Conservation (phyloP, 129 eudicot genomes). For the Tanacetum coccineum region DNA sequence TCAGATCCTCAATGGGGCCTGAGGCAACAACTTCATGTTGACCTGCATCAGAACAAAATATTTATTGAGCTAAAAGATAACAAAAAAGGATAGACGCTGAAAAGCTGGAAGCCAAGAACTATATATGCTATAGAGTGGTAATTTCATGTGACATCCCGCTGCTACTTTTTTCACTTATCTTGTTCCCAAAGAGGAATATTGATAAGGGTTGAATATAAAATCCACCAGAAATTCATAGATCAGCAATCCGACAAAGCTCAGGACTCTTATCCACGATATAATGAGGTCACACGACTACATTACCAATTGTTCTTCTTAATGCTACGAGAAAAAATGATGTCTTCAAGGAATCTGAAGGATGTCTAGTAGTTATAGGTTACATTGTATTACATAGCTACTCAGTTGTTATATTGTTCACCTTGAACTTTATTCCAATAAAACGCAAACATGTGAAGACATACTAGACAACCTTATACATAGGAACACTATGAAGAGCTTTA, state of each 20-base stretch:
- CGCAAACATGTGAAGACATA: background rate
- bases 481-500: background rate
- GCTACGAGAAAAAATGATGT: background rate
- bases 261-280: too few relatives aligned
- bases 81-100: background rate
- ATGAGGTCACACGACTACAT: background rate
- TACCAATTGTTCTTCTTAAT: background rate
- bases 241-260: too few relatives aligned
- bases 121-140: background rate
- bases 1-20: conserved; percentile 98
- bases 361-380: background rate
- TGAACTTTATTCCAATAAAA: background rate
- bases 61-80: background rate
- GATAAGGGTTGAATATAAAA: too few relatives aligned
- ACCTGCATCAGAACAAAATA: conserved; percentile 43
- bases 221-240: too few relatives aligned
- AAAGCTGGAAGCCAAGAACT: background rate
- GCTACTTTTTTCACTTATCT: background rate
- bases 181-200: too few relatives aligned
- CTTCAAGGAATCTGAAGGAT: background rate
- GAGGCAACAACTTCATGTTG: conserved; percentile 99
- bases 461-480: conserved; percentile 5
- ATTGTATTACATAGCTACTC: conserved; percentile 1
- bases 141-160: background rate
- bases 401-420: conserved; percentile 13